phyloP scores from a whole-genome alignment of 345 rosid genomes.

The Rubroshorea leprosula region DNA sequence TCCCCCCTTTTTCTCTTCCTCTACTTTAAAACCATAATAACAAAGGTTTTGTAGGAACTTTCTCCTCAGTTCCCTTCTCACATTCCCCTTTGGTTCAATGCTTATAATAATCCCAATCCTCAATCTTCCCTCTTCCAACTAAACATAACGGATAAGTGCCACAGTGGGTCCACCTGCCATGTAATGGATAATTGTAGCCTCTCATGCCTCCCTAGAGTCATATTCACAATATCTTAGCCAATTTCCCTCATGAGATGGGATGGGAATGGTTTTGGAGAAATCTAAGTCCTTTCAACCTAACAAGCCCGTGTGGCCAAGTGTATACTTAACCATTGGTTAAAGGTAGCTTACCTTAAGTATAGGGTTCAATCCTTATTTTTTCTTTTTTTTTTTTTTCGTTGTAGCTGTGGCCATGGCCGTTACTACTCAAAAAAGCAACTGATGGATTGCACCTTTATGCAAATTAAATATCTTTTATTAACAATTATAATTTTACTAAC shows the following conservation, averaged over 20 bases:
- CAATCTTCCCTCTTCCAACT: slow-evolving; percentile 3
- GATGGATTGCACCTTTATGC: too few species aligned
- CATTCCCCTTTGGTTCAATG: not conserved
- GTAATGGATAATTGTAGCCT: slow-evolving; percentile 25
- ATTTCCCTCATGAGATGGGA: slow-evolving; percentile 36
- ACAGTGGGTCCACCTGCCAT: slow-evolving; percentile 36
- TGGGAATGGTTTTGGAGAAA: slow-evolving; percentile 39
- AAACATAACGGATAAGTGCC: slow-evolving; percentile 44
- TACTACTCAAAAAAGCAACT: too few species aligned
- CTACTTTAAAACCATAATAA: not conserved
- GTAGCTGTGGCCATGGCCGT: too few species aligned
- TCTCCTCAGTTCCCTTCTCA: not conserved
- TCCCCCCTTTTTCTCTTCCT: not conserved
- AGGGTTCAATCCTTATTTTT: too few species aligned
- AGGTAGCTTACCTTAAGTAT: too few species aligned
- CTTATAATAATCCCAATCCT: not conserved
- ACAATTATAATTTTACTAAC: too few species aligned
- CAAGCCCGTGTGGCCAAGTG: too few species aligned
- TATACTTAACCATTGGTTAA: too few species aligned
- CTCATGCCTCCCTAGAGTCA: slow-evolving; percentile 18
- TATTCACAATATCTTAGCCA: slow-evolving; percentile 19
- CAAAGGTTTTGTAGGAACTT: not conserved
- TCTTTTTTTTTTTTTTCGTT: too few species aligned
- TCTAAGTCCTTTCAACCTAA: slow-evolving; percentile 8
- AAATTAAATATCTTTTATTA: too few species aligned